A percentile compares a stretch with the other conserved stretches of the same genome.
These are phyloP conservation scores for Adansonia digitata DNA, from an alignment of 345 rosid species.

Conservation along the genomic window DNA sequence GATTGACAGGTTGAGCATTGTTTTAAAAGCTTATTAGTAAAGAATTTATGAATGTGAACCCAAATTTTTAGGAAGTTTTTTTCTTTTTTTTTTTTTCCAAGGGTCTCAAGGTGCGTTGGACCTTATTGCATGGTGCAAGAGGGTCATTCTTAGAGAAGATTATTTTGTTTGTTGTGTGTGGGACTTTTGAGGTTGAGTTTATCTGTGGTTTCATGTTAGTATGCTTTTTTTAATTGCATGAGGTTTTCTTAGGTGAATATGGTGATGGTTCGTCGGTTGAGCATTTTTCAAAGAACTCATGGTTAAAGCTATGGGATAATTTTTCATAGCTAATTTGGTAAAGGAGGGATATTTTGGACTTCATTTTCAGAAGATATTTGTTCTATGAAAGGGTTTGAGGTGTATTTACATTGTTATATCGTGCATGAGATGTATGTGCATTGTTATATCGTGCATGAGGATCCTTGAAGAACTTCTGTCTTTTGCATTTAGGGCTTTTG, in stretches of 20 bases:
- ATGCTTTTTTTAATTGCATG: not conserved
- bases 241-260: not conserved
- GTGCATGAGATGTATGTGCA: not conserved
- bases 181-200: not conserved
- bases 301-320: not conserved
- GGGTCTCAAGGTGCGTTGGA: not conserved
- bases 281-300: not conserved
- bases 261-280: not conserved
- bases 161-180: not conserved
- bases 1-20: not conserved
- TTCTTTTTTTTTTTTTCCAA: not conserved
- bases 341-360: not conserved
- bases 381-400: not conserved
- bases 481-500: not conserved
- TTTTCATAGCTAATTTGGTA: not conserved
- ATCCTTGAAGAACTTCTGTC: not conserved
- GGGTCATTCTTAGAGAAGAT: not conserved
- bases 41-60: not conserved
- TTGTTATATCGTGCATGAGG: not conserved
- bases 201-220: not conserved
- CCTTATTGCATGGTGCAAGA: not conserved
- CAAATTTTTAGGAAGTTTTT: not conserved
- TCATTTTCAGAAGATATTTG: not conserved
- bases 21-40: not conserved
- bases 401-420: not conserved